Percentiles rank a stretch among this genome's conserved stretches.
These are phyloP conservation scores for Solanum ossicruentum DNA, from an alignment of 257 asterid genomes.

Conservation along the genomic window DNA sequence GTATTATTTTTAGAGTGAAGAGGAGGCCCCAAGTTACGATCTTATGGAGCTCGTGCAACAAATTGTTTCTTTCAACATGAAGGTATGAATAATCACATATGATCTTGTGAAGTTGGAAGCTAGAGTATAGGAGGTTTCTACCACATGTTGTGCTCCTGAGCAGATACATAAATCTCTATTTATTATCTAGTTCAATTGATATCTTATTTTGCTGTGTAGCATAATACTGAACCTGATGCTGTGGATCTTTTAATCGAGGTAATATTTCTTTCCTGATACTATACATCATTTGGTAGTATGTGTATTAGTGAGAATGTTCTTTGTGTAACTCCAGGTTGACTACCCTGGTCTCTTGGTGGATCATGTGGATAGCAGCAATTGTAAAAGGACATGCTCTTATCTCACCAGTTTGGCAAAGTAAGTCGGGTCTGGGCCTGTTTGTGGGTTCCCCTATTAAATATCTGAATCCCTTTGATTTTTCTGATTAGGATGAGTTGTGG, in stretches of 20 bases:
- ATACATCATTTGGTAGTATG: not conserved
- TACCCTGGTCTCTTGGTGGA: conserved; percentile 65
- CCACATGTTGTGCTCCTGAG: not conserved
- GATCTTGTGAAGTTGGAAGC: not conserved
- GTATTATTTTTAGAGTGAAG: conserved; percentile 18
- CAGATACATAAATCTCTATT: not conserved
- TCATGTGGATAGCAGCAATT: conserved; percentile 58
- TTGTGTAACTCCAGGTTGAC: conserved; percentile 48
- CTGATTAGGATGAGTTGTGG: not conserved
- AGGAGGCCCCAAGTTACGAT: conserved; percentile 52
- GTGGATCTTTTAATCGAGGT: conserved; percentile 30
- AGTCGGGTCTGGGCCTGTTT: conserved; percentile 8
- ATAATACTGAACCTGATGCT: conserved; percentile 62
- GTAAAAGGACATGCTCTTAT: conserved; percentile 69
- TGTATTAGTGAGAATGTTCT: not conserved
- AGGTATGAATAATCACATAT: conserved; percentile 27
- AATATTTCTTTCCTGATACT: not conserved
- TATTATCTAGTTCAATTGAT: not conserved
- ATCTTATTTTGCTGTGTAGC: conserved; percentile 35
- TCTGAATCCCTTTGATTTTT: not conserved
- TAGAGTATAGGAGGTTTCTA: not conserved
- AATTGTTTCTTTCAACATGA: conserved; percentile 86
- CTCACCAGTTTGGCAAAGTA: conserved; percentile 81
- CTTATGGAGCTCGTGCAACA: conserved; percentile 78
- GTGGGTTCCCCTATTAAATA: not conserved